phyloP scores from a whole-genome alignment of 495 filamentous ascomycete genomes.

The Penicillium flavigenum region DNA sequence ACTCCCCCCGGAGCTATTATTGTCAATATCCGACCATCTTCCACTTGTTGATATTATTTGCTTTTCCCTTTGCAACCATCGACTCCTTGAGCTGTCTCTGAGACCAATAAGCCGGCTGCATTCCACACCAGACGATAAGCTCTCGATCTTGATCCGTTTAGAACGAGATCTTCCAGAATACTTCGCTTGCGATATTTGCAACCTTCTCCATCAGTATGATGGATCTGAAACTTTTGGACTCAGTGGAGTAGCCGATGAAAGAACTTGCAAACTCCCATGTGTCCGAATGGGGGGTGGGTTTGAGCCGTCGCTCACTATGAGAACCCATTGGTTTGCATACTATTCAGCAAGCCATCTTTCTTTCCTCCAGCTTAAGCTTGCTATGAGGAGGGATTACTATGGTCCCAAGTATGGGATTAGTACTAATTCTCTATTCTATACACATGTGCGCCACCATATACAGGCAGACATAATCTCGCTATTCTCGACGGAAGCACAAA shows the following conservation, averaged over 20 bases:
- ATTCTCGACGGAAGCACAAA: constrained; percentile 8
- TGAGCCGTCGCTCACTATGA: not conserved
- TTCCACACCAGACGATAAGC: not conserved
- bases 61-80: constrained; percentile 17
- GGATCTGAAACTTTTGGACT: constrained; percentile 19
- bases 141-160: constrained; percentile 14
- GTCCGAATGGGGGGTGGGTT: not conserved
- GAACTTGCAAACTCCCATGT: constrained; percentile 12
- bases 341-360: not conserved
- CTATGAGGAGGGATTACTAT: constrained; percentile 14
- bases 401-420: constrained; percentile 12
- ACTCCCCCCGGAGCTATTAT: constrained; percentile 9
- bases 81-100: constrained; percentile 5
- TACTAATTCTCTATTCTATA: constrained; percentile 11
- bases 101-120: not conserved
- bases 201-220: constrained; percentile 21
- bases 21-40: constrained; percentile 11
- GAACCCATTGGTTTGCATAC: not conserved
- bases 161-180: constrained; percentile 18
- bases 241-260: not conserved
- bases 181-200: constrained; percentile 19
- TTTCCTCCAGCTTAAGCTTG: constrained; percentile 2
- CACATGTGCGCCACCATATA: not conserved
- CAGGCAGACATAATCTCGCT: not conserved
- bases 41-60: constrained; percentile 7